phyloP scores from a whole-genome alignment of 495 filamentous ascomycete species.

The Talaromyces ruber region DNA sequence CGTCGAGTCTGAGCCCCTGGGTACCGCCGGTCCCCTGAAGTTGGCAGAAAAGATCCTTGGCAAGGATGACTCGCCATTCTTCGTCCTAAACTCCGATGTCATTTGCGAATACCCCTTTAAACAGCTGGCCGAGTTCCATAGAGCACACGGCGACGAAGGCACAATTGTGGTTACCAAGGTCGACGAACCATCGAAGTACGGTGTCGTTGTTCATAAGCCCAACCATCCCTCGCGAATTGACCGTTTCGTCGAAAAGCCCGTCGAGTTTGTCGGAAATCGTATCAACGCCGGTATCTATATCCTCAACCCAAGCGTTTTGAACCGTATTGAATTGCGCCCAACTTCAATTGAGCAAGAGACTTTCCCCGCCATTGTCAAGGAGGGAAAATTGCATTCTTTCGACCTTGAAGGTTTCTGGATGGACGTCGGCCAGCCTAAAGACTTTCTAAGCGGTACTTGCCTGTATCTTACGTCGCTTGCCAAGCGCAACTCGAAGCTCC shows the following conservation, averaged over 20 bases:
- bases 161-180: slow-evolving; percentile 99
- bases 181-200: slow-evolving; percentile 98
- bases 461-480: slow-evolving; percentile 90
- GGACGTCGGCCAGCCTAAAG: slow-evolving; percentile 98
- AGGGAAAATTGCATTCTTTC: slow-evolving; percentile 92
- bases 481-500: slow-evolving; percentile 83
- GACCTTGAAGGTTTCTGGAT: slow-evolving; percentile 99
- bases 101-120: slow-evolving; percentile 98
- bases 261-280: slow-evolving; percentile 98
- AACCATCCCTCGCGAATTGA: slow-evolving; percentile 88
- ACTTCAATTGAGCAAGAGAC: slow-evolving; percentile 99
- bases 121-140: slow-evolving; percentile 82
- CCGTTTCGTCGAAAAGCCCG: slow-evolving; percentile 98
- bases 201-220: slow-evolving; percentile 97
- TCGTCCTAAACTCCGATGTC: slow-evolving; percentile 97
- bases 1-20: slow-evolving; percentile 89
- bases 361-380: slow-evolving; percentile 88
- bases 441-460: slow-evolving; percentile 95
- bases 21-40: slow-evolving; percentile 93
- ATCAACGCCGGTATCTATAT: slow-evolving; percentile 99
- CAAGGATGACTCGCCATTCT: slow-evolving; percentile 92
- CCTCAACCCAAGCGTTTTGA: slow-evolving; percentile 84
- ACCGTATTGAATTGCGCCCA: slow-evolving; percentile 89
- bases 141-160: slow-evolving; percentile 84
- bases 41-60: slow-evolving; percentile 87